phyloP scores from a whole-genome alignment of 2,329 filamentous ascomycete genomes.

The Pleurostoma richardsiae region DNA sequence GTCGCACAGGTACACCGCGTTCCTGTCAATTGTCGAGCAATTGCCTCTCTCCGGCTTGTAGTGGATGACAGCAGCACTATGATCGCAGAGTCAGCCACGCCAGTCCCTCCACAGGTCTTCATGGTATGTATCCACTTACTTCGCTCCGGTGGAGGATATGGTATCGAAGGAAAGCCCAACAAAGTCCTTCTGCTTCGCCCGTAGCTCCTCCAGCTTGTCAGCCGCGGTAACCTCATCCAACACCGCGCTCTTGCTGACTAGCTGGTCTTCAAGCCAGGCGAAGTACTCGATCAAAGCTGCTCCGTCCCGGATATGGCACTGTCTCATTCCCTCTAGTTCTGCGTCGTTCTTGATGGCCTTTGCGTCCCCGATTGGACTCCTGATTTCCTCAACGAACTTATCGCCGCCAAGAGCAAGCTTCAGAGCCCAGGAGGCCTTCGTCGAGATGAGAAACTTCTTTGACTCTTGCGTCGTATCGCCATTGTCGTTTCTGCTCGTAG shows the following conservation, averaged over 20 bases:
- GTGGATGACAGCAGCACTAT: slow-evolving; percentile 91
- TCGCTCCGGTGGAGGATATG: slow-evolving; percentile 87
- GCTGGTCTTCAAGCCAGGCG: slow-evolving; percentile 90
- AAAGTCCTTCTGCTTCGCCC: slow-evolving; percentile 66
- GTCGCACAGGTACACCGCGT: slow-evolving; percentile 88
- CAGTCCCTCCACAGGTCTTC: too few relatives aligned
- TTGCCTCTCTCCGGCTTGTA: slow-evolving; percentile 83
- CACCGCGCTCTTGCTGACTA: slow-evolving; percentile 64
- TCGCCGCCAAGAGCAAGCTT: slow-evolving; percentile 83
- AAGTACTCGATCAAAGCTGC: slow-evolving; percentile 90
- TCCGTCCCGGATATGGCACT: slow-evolving; percentile 90
- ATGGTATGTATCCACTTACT: slow-evolving; percentile 34
- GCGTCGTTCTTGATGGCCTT: slow-evolving; percentile 93
- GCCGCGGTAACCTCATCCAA: slow-evolving; percentile 90
- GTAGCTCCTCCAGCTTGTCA: slow-evolving; percentile 78
- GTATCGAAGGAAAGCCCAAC: slow-evolving; percentile 91
- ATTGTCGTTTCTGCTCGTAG: slow-evolving; percentile 21
- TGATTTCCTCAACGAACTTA: slow-evolving; percentile 74
- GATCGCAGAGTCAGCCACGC: neutral
- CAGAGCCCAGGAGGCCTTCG: slow-evolving; percentile 87
- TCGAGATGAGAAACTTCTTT: slow-evolving; percentile 80
- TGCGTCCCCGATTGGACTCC: slow-evolving; percentile 82
- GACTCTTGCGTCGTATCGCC: slow-evolving; percentile 15
- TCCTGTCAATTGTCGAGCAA: slow-evolving; percentile 79
- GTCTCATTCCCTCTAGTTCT: slow-evolving; percentile 87